Conservation (phyloP, 371 early-diverging fungal genomes). For the Sporodiniella umbellata region DNA sequence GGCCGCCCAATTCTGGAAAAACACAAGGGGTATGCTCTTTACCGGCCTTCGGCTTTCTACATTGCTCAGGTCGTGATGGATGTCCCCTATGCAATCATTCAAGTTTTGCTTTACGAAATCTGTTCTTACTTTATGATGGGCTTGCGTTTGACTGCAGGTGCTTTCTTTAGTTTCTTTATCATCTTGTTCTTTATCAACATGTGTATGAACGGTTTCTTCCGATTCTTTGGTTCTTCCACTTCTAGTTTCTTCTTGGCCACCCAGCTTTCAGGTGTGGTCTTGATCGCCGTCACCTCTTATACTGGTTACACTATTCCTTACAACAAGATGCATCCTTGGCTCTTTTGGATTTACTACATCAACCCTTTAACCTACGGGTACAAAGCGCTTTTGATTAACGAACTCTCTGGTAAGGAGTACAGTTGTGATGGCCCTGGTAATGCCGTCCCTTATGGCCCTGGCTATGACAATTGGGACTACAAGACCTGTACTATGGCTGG, state of each 20-base stretch:
- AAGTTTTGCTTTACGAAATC: slow-evolving; percentile 32
- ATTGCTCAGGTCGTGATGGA: slow-evolving; percentile 55
- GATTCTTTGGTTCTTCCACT: slow-evolving; percentile 54
- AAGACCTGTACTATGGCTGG: slow-evolving; percentile 56
- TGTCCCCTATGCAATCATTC: slow-evolving; percentile 45
- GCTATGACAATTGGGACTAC: slow-evolving; percentile 41
- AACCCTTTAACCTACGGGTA: slow-evolving; percentile 66
- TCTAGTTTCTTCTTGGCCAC: slow-evolving; percentile 59
- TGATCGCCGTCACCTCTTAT: slow-evolving; percentile 59
- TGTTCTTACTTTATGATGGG: slow-evolving; percentile 57
- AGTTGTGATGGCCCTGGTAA: slow-evolving; percentile 41
- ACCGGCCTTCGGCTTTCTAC: slow-evolving; percentile 62
- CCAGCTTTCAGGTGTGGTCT: slow-evolving; percentile 48
- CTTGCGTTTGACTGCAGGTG: slow-evolving; percentile 50
- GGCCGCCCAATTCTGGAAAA: slow-evolving; percentile 69
- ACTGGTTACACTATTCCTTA: slow-evolving; percentile 67
- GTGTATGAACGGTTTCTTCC: slow-evolving; percentile 62
- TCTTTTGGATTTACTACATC: slow-evolving; percentile 70
- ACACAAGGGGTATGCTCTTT: slow-evolving; percentile 66
- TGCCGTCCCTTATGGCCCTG: slow-evolving; percentile 38
- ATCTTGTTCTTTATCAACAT: slow-evolving; percentile 46
- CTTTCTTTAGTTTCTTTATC: slow-evolving; percentile 56
- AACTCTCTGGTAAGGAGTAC: slow-evolving; percentile 46
- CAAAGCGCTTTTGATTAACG: slow-evolving; percentile 65
- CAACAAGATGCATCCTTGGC: slow-evolving; percentile 63